Conservation (phyloP, 371 early-diverging fungal species). For the Saksenaea vasiformis region DNA sequence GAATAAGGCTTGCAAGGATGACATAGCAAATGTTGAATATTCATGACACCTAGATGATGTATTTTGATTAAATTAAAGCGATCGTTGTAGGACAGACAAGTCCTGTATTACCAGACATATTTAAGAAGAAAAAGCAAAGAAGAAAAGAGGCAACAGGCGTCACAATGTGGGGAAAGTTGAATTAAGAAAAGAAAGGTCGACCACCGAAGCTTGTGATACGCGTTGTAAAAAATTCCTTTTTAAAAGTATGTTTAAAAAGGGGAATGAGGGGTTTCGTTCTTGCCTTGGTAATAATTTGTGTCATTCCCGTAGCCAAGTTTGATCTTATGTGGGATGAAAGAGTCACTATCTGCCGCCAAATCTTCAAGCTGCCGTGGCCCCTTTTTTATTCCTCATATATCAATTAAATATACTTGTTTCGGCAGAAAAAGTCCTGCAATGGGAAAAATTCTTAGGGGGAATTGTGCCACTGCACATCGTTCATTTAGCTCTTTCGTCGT, state of each 20-base stretch:
- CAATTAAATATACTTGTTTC: slow-evolving; percentile 3
- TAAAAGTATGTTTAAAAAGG: neutral
- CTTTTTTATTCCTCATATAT: slow-evolving; percentile 1
- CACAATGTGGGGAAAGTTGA: neutral
- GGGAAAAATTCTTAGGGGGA: neutral
- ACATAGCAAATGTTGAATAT: slow-evolving; percentile 32
- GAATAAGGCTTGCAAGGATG: slow-evolving; percentile 17
- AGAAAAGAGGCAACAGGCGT: neutral
- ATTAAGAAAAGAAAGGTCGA: slow-evolving; percentile 2
- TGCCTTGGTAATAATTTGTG: neutral
- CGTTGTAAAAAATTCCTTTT: neutral
- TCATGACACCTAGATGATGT: slow-evolving; percentile 25
- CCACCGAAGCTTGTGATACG: slow-evolving; percentile 2
- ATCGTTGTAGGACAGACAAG: neutral
- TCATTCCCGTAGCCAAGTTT: neutral
- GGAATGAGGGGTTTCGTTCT: neutral
- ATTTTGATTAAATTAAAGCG: neutral
- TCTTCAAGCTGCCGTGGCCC: slow-evolving; percentile 1
- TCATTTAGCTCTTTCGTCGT: neutral
- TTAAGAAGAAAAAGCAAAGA: neutral
- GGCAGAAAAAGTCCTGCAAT: neutral
- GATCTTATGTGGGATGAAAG: neutral
- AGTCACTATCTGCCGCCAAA: slow-evolving; percentile 3
- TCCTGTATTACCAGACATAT: neutral
- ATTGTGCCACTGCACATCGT: neutral